These are phyloP conservation scores for Gossypium longicalyx DNA, from an alignment of 345 rosid genomes.

Conservation along the genomic window DNA sequence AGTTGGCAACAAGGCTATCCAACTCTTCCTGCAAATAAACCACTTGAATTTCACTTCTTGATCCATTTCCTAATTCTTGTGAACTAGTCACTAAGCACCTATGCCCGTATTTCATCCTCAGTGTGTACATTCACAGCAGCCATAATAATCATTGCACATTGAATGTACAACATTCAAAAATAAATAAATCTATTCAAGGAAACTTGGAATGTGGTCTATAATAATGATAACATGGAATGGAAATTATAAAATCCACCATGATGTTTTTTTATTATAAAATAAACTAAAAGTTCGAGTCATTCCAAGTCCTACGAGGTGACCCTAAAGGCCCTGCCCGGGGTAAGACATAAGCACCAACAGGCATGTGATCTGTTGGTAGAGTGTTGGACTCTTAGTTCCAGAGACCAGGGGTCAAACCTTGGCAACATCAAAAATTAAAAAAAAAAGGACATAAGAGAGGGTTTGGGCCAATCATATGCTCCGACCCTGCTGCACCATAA, in stretches of 20 bases:
- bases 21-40: conserved; percentile 66
- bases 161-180: neutral
- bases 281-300: neutral
- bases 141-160: neutral
- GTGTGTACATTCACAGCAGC: neutral
- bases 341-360: too few relatives aligned
- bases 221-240: neutral
- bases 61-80: neutral
- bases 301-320: neutral
- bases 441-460: neutral
- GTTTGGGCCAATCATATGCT: neutral
- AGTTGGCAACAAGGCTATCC: conserved; percentile 59
- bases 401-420: too few relatives aligned
- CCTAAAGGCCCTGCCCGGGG: neutral
- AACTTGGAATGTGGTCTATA: neutral
- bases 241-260: neutral
- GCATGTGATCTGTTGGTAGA: too few relatives aligned
- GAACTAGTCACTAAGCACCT: neutral
- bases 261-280: neutral
- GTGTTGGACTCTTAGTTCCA: too few relatives aligned
- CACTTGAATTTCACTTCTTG: neutral
- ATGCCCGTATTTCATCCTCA: neutral
- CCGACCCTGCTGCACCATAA: neutral
- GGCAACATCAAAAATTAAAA: too few relatives aligned
- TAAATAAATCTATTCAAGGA: neutral